phyloP scores from a whole-genome alignment of 2,329 filamentous ascomycete species.

The Xylariomycetidae sp. region DNA sequence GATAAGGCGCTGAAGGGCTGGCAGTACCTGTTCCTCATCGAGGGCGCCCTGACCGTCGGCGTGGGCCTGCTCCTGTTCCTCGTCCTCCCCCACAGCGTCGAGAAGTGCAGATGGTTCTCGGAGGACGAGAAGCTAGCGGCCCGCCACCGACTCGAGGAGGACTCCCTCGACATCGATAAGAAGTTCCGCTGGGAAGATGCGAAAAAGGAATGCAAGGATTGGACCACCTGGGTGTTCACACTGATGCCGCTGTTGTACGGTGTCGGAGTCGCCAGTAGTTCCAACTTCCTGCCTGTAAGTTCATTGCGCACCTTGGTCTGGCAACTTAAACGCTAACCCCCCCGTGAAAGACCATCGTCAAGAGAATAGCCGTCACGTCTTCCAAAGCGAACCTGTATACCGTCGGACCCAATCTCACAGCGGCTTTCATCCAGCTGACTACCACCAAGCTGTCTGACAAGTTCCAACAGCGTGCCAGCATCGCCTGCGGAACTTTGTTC shows the following conservation, averaged over 20 bases:
- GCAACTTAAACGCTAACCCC: too few species aligned
- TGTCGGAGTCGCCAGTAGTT: slow-evolving; percentile 10
- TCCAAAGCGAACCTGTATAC: slow-evolving; percentile 22
- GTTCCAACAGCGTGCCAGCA: slow-evolving; percentile 12
- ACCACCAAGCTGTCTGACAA: slow-evolving; percentile 11
- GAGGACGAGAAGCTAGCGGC: slow-evolving; percentile 6
- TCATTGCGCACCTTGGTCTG: too few species aligned
- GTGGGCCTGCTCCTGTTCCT: slow-evolving; percentile 9
- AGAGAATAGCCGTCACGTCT: slow-evolving; percentile 30
- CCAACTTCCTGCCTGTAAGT: slow-evolving; percentile 10
- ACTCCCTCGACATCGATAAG: slow-evolving; percentile 9
- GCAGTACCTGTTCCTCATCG: slow-evolving; percentile 22
- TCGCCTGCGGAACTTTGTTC: slow-evolving; percentile 11
- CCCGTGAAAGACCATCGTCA: slow-evolving; percentile 30
- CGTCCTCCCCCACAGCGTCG: slow-evolving; percentile 10
- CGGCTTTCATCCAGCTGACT: slow-evolving; percentile 8
- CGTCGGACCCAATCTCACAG: slow-evolving; percentile 19
- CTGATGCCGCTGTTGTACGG: slow-evolving; percentile 12
- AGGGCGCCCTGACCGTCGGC: slow-evolving; percentile 15
- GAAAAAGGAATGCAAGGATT: too few species aligned
- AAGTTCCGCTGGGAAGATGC: slow-evolving; percentile 5
- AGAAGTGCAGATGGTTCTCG: slow-evolving; percentile 8
- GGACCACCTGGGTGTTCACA: slow-evolving; percentile 12
- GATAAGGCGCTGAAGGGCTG: slow-evolving; percentile 10
- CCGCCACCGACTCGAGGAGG: slow-evolving; percentile 5